Base-by-base conservation (phyloP, 495 filamentous ascomycete species). In the Achaetomiella virescens region DNA sequence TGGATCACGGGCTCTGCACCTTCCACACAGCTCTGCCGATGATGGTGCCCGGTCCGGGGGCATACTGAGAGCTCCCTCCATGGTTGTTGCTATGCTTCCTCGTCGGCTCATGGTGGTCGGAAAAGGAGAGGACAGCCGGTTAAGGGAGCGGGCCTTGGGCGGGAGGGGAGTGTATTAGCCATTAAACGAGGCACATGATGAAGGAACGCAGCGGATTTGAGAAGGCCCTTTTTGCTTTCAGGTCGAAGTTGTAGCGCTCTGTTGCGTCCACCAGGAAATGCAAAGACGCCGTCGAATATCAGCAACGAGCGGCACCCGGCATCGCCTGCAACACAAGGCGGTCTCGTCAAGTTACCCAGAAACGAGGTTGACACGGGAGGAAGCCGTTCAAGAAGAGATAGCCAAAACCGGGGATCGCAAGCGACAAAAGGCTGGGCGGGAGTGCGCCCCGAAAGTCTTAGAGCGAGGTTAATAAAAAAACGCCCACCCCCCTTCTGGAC, bases 11-110 rank as follows among this genome's bases (percentile, higher is more conserved):
- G 37, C 38, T 10, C 48, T 66, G 46, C 56, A 82, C 80, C 80
- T 83, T 83, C 79, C 80, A 83, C 14, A 76, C 50, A 14, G 80
- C 72, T 55, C 74, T 74, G 35, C 78, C 78, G 40, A 83, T 73
- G 57, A 83, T 78, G 41, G 78, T 73, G 33, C 77, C 72, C 78
- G 69, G 60, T 83, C 80, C 6, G 80, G 80, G 33, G 80, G 80
- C 22, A 76, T 71, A 36, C 76, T 64, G 61, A 83, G 70, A 52
- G 69, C 57, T n/a, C 78, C 81, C 62, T 83, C 81, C 79, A 83
- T 82, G 27, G 62, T 61, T 44, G 60, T 62, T 27, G 57, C 43
- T 27, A 33, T 21, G 35, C 51, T 44, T 45, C 42, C 21, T 46
- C 29, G 43, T 7, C 43, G 48, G 36, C 31, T 37, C 18, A 57